Base-by-base conservation (phyloP, 345 rosid genomes). In the Eucalyptus microcorys region DNA sequence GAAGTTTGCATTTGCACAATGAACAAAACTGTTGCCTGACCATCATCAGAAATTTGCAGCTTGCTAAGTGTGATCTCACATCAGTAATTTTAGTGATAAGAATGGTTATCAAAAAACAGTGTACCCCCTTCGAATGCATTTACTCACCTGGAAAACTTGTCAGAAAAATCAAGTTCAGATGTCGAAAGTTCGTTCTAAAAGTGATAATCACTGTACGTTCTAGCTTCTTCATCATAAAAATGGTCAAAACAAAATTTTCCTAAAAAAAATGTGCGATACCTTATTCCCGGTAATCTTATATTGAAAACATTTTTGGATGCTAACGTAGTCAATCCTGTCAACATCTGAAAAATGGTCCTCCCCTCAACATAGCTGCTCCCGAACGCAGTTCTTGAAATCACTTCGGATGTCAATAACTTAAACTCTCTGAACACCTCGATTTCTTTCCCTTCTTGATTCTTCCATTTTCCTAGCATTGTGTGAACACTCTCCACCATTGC, bases 311-410 rank as follows among this genome's bases (percentile, higher is more conserved):
- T 94, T 61, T 47, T 90, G 86, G 57, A 2, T 8, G 83, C 13
- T 45, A 93, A 88, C 30, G 37, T 10, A 21, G 14, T 47, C 80
- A 93, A 45, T 88, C 43, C 86, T 76, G 21, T 86, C 48, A 93
- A 68, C 94, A 90, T 90, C 17, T 89, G 88, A 34, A 95, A 94
- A 49, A 91, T 94, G 14, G 86, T 79, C 87, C 93, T 66, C 43
- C 94, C 95, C 89, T 94, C 94, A 66, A 87, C 14, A 52, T 93
- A 93, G 84, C 92, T 93, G 86, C 94, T 92, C 26, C 95, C 95
- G 47, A 94, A 94, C 16, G 94, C 93, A 57, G 95, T 93, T 89
- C 94, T 90, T 8, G 95, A 93, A 76, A 94, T 94, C 71, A 93
- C 68, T 90, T 93, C 93, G 30, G 93, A 92, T 30, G 94, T 94